Base-by-base conservation (phyloP, 2,329 filamentous ascomycete species). In the Penicillium janthinellum region DNA sequence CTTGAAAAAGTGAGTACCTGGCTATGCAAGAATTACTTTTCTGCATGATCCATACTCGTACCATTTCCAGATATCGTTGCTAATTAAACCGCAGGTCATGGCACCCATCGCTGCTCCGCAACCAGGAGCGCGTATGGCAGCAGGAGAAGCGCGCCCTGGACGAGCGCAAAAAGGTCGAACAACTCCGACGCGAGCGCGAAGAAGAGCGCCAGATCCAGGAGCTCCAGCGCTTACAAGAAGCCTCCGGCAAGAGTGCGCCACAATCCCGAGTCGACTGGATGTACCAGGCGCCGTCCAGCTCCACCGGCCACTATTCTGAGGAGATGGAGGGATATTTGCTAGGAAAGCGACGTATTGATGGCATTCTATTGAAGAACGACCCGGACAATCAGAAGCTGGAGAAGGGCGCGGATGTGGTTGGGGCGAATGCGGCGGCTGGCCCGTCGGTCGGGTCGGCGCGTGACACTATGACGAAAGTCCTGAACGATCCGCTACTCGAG, bases 181-280 rank as follows among this genome's bases (percentile, higher is more conserved):
- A 95, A 71, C 88, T 96, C 62, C 87, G 92, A 71, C 93, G 96
- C 71, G 95, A 99, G 78, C 88, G 96, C 66, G 92, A 93, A 67
- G 93, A 98, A 75, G 96, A 99, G 79, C 88, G 93, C 49, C 88
- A 90, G 50, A 90, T 96, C 66, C 92, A 97, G 75, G 93, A 98
- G 75, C 86, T 98, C 1, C 91, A 97, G 76, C 86, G 88, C 54
- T 85, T 98, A 66, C 91, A 97, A 58, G 95, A 97, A 77, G 88
- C 90, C 2, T 90, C 92, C 0, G 95, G 95, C 39, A 92, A 93
- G 57, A 87, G 85, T 69, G 93, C 92, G 72, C 85, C 89, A 55
- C 80, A 90, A 34, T 89, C 94, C 69, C 88, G 92, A 38, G 94
- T 99, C 28, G 95, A 98, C 71, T 99, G 95, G 91, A 97, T 99